Conservation (phyloP, 441 rosid genomes). For the Syzygium syzygioides region DNA sequence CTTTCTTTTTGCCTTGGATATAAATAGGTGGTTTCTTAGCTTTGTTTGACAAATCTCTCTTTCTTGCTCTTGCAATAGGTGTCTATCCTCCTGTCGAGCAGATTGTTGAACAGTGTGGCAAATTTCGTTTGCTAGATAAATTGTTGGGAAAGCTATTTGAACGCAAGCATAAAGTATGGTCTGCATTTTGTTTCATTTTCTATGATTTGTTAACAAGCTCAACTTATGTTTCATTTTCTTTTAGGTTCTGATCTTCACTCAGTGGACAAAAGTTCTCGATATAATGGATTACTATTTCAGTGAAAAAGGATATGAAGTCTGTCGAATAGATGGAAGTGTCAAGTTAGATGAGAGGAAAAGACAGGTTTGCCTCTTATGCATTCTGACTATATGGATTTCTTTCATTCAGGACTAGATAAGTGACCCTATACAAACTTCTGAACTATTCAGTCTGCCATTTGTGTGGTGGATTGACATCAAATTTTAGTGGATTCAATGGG, state of each 20-base stretch:
- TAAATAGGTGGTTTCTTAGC: not conserved
- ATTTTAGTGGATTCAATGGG: not conserved
- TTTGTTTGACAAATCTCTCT: not conserved
- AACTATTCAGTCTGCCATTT: not conserved
- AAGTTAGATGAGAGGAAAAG: conserved; percentile 72
- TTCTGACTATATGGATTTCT: not conserved
- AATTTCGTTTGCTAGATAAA: conserved; percentile 77
- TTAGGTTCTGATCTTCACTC: conserved; percentile 84
- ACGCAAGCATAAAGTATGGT: conserved; percentile 72
- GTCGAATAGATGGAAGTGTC: conserved; percentile 90
- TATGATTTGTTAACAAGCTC: conserved; percentile 12
- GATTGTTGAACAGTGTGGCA: conserved; percentile 89
- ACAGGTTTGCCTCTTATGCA: conserved; percentile 48
- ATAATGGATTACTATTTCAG: conserved; percentile 96
- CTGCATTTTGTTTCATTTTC: not conserved
- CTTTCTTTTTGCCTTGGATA: not conserved
- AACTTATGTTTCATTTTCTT: conserved; percentile 12
- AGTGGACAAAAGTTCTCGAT: conserved; percentile 86
- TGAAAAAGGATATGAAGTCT: conserved; percentile 84
- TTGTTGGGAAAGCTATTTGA: conserved; percentile 61
- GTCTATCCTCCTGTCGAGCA: conserved; percentile 78
- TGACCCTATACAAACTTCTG: not conserved
- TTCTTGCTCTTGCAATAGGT: conserved; percentile 31
- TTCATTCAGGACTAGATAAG: not conserved
- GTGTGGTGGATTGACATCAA: not conserved